A percentile compares a stretch with the other conserved stretches of the same genome.
These are phyloP conservation scores for Hirsutella rhossiliensis DNA, from an alignment of 2,329 filamentous ascomycete genomes.

Conservation along the genomic window DNA sequence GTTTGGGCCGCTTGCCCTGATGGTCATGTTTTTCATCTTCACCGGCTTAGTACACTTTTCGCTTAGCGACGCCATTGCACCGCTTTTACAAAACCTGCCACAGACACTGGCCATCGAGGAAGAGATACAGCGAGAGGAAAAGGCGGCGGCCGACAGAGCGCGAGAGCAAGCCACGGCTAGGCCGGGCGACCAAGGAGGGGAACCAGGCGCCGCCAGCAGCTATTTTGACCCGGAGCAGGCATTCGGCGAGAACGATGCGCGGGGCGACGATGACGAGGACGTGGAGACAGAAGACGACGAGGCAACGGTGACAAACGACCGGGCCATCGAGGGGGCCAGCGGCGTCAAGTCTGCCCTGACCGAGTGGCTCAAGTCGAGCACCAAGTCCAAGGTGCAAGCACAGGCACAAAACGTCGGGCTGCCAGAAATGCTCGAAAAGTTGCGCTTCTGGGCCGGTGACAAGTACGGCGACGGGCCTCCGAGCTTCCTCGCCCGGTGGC, in stretches of 20 bases:
- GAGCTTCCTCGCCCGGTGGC: constrained; percentile 53
- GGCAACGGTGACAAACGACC: constrained; percentile 10
- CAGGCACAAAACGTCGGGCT: constrained; percentile 15
- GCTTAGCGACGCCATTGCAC: constrained; percentile 60
- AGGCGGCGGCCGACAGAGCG: constrained; percentile 31
- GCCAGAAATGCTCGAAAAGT: constrained; percentile 12
- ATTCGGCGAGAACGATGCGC: constrained; percentile 20
- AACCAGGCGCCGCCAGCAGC: constrained; percentile 16
- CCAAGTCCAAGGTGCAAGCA: constrained; percentile 17
- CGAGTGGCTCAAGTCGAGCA: constrained; percentile 24
- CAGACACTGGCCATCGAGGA: constrained; percentile 52
- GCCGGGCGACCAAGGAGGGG: constrained; percentile 2
- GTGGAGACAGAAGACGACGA: constrained; percentile 9
- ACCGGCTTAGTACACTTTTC: constrained; percentile 64
- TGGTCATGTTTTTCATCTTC: constrained; percentile 66
- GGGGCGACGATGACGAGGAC: constrained; percentile 12
- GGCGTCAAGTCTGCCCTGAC: constrained; percentile 18
- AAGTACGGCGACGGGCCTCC: constrained; percentile 17
- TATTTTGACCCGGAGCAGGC: constrained; percentile 22
- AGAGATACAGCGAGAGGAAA: constrained; percentile 29
- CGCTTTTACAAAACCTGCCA: constrained; percentile 68
- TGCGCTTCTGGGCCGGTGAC: constrained; percentile 14
- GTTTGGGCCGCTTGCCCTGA: constrained; percentile 59
- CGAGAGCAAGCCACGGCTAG: constrained; percentile 11
- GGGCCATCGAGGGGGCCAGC: constrained; percentile 26